Evolutionary conservation across 495 filamentous ascomycete genomes (phyloP).

Genomic region (Penicillium chermesinum): DNA sequence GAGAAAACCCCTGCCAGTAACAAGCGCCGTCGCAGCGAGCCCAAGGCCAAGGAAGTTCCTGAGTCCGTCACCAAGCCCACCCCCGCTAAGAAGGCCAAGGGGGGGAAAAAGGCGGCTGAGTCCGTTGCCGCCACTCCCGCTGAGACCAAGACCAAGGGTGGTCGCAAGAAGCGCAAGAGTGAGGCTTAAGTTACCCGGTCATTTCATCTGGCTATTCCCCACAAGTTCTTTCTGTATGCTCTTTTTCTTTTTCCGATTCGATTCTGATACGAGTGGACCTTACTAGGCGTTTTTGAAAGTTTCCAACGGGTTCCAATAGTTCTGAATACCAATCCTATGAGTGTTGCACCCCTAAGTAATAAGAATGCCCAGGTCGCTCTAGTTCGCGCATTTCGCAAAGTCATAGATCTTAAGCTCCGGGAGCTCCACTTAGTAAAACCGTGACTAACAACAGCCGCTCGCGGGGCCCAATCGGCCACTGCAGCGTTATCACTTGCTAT

Average conservation of each 20-base stretch:
- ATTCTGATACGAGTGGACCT: not conserved
- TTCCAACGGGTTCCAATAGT: not conserved
- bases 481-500: slow-evolving; percentile 19
- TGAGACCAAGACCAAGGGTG: slow-evolving; percentile 46
- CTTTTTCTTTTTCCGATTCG: slow-evolving; percentile 1
- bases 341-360: too few species aligned
- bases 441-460: slow-evolving; percentile 24
- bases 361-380: too few species aligned
- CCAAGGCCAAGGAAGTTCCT: slow-evolving; percentile 41
- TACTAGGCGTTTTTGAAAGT: not conserved
- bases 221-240: slow-evolving; percentile 10
- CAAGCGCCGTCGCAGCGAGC: slow-evolving; percentile 44
- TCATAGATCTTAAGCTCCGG: not conserved
- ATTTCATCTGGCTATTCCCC: slow-evolving; percentile 4
- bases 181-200: slow-evolving; percentile 28
- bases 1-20: slow-evolving; percentile 50
- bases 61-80: slow-evolving; percentile 29
- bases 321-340: too few species aligned
- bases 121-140: slow-evolving; percentile 29
- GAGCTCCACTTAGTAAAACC: slow-evolving; percentile 7
- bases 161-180: slow-evolving; percentile 63
- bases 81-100: slow-evolving; percentile 38
- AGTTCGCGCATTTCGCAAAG: too few species aligned
- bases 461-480: slow-evolving; percentile 20
- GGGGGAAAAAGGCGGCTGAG: slow-evolving; percentile 37